These are phyloP conservation scores for Blastobotrys elegans DNA, from an alignment of 1,139 yeast genomes.

Conservation along the genomic window DNA sequence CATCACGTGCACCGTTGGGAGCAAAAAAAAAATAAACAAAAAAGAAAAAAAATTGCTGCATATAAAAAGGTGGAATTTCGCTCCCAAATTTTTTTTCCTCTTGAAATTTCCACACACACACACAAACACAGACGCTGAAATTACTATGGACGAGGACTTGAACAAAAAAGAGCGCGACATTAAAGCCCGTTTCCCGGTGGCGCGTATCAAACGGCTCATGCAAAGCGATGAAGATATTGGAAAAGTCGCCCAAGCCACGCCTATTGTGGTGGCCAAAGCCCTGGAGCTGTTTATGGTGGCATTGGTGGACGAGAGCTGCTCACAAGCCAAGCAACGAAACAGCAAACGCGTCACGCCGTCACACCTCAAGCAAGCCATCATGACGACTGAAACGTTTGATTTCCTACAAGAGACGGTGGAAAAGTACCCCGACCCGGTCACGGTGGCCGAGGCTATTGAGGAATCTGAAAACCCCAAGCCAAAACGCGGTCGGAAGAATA, in stretches of 20 bases:
- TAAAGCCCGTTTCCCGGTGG: conserved; percentile 95
- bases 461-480: conserved; percentile 5
- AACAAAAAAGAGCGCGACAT: conserved; percentile 36
- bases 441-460: conserved; percentile 15
- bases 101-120: background rate
- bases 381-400: conserved; percentile 85
- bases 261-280: conserved; percentile 92
- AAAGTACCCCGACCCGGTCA: conserved; percentile 46
- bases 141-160: background rate
- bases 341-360: conserved; percentile 79
- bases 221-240: conserved; percentile 98
- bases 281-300: conserved; percentile 88
- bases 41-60: background rate
- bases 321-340: conserved; percentile 71
- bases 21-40: too few species aligned
- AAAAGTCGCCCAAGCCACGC: conserved; percentile 97
- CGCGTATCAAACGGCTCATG: conserved; percentile 93
- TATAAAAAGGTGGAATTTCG: background rate
- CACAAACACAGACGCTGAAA: background rate
- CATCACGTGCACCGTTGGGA: too few species aligned
- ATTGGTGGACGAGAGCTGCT: conserved; percentile 76
- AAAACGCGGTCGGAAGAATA: background rate
- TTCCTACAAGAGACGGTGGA: conserved; percentile 72
- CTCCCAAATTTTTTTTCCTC: background rate
- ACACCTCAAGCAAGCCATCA: conserved; percentile 79